phyloP scores from a whole-genome alignment of 208 protist species.

The Trichomonas vaginalis region DNA sequence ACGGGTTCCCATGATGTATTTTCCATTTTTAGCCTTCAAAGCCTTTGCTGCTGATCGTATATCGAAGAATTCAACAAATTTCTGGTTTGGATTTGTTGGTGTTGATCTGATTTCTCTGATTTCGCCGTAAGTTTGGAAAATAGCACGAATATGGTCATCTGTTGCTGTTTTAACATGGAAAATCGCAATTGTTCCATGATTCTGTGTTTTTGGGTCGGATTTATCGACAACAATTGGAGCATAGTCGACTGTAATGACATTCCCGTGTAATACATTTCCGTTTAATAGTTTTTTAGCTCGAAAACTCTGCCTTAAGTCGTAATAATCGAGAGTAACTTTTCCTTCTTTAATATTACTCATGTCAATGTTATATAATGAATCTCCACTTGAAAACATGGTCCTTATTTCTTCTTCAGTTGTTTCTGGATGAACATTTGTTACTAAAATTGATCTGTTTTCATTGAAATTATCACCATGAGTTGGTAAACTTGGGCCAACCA shows the following conservation, averaged over 20 bases:
- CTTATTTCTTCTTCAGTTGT: background rate
- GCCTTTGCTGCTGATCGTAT: background rate
- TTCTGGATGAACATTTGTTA: background rate
- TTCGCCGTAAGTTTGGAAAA: background rate
- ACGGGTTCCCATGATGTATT: background rate
- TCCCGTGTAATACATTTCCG: background rate
- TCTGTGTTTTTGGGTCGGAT: background rate
- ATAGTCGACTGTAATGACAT: background rate
- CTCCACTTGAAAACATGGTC: background rate
- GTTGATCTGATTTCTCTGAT: background rate
- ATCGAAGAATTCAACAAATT: background rate
- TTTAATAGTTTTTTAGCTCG: background rate
- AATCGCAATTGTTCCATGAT: background rate
- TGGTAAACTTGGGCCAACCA: background rate
- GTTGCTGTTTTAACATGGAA: background rate
- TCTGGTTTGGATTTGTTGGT: background rate
- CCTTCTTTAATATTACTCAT: background rate
- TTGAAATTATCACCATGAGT: background rate
- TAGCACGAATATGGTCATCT: background rate
- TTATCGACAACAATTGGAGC: background rate
- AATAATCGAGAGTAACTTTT: background rate
- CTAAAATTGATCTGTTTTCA: background rate
- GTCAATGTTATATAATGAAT: background rate
- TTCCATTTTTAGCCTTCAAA: background rate
- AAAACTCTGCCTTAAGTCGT: background rate